Evolutionary conservation across 2,329 filamentous ascomycete species (phyloP).

Genomic region (Botryotinia globosa): DNA sequence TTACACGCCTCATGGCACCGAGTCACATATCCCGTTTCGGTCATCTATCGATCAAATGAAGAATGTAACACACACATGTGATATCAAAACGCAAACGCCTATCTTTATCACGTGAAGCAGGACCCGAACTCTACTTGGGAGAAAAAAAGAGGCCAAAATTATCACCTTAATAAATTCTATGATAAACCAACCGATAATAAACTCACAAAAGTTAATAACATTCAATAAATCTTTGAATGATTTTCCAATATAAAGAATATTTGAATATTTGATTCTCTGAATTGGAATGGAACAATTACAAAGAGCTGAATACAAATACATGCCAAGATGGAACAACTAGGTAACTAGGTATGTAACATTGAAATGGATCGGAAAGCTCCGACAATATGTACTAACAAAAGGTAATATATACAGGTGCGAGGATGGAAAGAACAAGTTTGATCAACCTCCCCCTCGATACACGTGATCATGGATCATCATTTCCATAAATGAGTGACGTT

Average conservation of each 20-base stretch:
- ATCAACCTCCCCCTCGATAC: neutral
- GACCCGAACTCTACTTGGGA: neutral
- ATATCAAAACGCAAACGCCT: neutral
- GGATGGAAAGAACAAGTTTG: neutral
- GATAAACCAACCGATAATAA: no score
- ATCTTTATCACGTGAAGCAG: slow-evolving; percentile 3
- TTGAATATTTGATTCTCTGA: no score
- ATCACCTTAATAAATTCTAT: no score
- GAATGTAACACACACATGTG: neutral
- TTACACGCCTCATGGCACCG: neutral
- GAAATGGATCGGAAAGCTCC: neutral
- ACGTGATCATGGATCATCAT: neutral
- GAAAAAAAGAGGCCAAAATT: no score
- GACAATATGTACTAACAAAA: neutral
- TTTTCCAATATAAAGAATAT: no score
- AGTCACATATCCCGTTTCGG: neutral
- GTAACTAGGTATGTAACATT: slow-evolving; percentile 3
- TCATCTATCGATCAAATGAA: slow-evolving; percentile 4
- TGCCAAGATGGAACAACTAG: neutral
- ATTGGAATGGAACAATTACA: no score
- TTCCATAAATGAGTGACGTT: neutral
- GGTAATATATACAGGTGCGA: neutral
- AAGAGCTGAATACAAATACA: neutral
- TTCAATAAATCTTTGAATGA: no score
- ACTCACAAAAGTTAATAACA: no score